These are phyloP conservation scores for Stachybotrys chlorohalonatus DNA, from an alignment of 2,329 filamentous ascomycete genomes.

Conservation along the genomic window DNA sequence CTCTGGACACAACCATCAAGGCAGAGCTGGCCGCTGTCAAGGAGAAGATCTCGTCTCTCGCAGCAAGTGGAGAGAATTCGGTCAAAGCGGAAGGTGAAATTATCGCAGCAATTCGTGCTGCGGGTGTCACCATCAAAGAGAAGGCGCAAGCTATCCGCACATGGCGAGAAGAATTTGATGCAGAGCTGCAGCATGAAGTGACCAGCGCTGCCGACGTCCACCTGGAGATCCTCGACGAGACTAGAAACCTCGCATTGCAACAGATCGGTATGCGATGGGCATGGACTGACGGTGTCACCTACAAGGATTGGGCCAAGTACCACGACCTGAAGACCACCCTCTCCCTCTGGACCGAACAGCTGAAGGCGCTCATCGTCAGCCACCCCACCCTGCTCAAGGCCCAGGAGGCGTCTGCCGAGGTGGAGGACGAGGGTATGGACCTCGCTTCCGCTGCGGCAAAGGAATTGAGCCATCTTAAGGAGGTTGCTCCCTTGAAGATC, in stretches of 20 bases:
- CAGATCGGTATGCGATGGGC: constrained; percentile 94
- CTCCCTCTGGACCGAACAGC: constrained; percentile 73
- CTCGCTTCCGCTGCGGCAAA: constrained; percentile 70
- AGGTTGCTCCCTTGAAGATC: constrained; percentile 79
- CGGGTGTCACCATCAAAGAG: constrained; percentile 66
- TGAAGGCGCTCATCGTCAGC: constrained; percentile 65
- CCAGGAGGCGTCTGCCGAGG: constrained; percentile 54
- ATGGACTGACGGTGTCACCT: constrained; percentile 90
- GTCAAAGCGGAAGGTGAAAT: constrained; percentile 33
- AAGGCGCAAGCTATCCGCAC: constrained; percentile 67
- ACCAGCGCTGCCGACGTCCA: constrained; percentile 69
- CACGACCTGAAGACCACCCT: constrained; percentile 79
- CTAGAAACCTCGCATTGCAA: constrained; percentile 75
- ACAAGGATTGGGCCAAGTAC: constrained; percentile 96
- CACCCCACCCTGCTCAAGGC: constrained; percentile 64
- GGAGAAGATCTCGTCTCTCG: constrained; percentile 53
- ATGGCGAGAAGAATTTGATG: constrained; percentile 67
- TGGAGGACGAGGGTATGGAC: constrained; percentile 74
- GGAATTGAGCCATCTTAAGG: constrained; percentile 72
- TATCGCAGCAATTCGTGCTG: constrained; percentile 46
- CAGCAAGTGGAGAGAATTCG: constrained; percentile 38
- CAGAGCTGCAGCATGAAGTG: constrained; percentile 59
- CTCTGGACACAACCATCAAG: constrained; percentile 59
- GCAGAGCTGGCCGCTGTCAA: constrained; percentile 59
- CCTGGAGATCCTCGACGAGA: constrained; percentile 71